Base-by-base conservation (phyloP, 2,329 filamentous ascomycete genomes). In the Fusarium protoensiforme region DNA sequence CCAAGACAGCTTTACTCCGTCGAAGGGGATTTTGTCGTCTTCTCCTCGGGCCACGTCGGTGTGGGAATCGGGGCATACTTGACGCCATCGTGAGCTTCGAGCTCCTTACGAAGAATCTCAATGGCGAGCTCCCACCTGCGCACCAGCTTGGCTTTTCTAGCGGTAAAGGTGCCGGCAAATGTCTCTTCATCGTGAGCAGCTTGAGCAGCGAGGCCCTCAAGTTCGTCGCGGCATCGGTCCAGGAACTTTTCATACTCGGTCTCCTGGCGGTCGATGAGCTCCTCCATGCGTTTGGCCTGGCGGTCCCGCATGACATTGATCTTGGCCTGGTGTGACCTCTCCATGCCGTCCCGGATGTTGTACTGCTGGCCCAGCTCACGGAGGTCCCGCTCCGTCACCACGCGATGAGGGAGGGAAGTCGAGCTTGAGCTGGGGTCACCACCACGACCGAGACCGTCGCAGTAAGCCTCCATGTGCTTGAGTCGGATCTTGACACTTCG, bases 391-490 rank as follows among this genome's bases (percentile, higher is more conserved):
- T 91, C 88, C 3, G 90, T 92, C 18, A 92, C 88, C 1, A 86
- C 81, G 9, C 90, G 83, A 1, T 83, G 81, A 5, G 88, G 87
- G 79, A 87, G 61, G 9, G 39, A 48, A 22, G 39, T 35, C 7
- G 71, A 56, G 29, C 78, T 73, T 2, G 79, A 74, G 36, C 75
- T 80, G 3, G 81, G 79, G 27, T 79, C 83, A 35, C 83, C 57
- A 13, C 41, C 61, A n/a, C 61, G 83, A 5, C 87, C 87, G 2
- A 88, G 80, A 5, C 86, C 86, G 67, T 89, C 85, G 75, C 90
- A 92, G 78, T 92, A 92, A 7, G 89, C 90, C 74, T 92, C 90
- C 90, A 92, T 92, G 72, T 92, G 87, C 76, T 87, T 87, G n/a
- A 92, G 82, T 16, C 89, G 86, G 39, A 90, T 87, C 35, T 83